Conservation (phyloP, 225 moss, liverwort and hornwort species). For the Polytrichum commune region DNA sequence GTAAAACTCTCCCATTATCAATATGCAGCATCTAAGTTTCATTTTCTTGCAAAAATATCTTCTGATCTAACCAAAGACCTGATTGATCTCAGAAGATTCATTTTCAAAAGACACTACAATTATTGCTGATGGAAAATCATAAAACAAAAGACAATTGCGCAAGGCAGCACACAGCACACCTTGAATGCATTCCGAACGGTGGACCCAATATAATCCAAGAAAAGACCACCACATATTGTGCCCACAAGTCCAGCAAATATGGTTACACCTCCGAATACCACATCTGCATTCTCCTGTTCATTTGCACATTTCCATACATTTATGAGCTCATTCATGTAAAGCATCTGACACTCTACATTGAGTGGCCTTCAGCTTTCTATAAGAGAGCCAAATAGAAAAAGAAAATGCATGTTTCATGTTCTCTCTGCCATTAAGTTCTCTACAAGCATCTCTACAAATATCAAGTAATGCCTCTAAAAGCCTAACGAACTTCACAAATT, state of each 20-base stretch:
- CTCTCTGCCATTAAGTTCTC: not conserved
- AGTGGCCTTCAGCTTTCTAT: too few species aligned
- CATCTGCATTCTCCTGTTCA: slow-evolving; percentile 75
- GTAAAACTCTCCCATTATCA: too few species aligned
- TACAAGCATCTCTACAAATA: not conserved
- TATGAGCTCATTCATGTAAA: slow-evolving; percentile 2
- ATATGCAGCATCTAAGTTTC: too few species aligned
- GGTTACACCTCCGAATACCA: slow-evolving; percentile 83
- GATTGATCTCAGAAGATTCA: too few species aligned
- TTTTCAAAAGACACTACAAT: too few species aligned
- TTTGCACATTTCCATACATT: slow-evolving; percentile 15
- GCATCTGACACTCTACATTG: too few species aligned
- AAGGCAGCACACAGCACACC: slow-evolving; percentile 27
- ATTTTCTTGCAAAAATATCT: too few species aligned
- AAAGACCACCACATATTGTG: slow-evolving; percentile 78
- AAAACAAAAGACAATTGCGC: not conserved
- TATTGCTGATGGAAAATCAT: too few species aligned
- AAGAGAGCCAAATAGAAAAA: too few species aligned
- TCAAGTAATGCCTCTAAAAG: not conserved
- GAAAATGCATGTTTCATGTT: too few species aligned
- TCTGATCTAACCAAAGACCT: too few species aligned
- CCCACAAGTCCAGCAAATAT: slow-evolving; percentile 87
- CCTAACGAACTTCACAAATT: too few species aligned
- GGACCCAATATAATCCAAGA: slow-evolving; percentile 76
- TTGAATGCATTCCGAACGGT: slow-evolving; percentile 80